Evolutionary conservation across 106 monocot genomes (phyloP).

Genomic region (Ottelia alismoides): DNA sequence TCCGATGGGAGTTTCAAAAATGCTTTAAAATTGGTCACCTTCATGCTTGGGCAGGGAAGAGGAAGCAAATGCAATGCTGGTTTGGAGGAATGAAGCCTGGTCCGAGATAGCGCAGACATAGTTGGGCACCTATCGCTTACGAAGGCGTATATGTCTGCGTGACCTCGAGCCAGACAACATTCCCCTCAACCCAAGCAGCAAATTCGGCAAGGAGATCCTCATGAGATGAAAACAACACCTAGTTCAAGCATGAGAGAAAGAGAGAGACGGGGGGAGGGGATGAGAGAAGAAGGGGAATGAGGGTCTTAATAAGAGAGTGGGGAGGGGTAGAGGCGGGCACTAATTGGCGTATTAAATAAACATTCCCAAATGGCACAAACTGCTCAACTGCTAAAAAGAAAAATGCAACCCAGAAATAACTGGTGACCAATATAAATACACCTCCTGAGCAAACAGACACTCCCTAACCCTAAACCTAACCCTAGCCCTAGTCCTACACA

Average conservation of each 20-base stretch:
- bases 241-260: not conserved
- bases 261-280: not conserved
- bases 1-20: too few species aligned
- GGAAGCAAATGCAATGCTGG: too few species aligned
- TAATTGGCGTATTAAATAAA: not conserved
- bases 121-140: not conserved
- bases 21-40: too few species aligned
- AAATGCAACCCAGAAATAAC: too few species aligned
- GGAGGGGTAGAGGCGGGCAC: not conserved
- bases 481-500: too few species aligned
- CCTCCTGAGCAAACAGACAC: too few species aligned
- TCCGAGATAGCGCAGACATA: not conserved
- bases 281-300: not conserved
- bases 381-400: not conserved
- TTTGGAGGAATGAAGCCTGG: slow-evolving; percentile 1
- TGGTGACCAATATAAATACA: too few species aligned
- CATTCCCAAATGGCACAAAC: not conserved
- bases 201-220: not conserved
- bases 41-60: too few species aligned
- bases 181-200: not conserved
- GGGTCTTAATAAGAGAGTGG: not conserved
- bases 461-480: too few species aligned
- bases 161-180: not conserved
- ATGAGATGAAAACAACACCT: not conserved
- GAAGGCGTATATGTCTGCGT: too few species aligned